These are phyloP conservation scores for Gaertneriomyces sp. DNA, from an alignment of 192 early-diverging fungal species.

Conservation along the genomic window DNA sequence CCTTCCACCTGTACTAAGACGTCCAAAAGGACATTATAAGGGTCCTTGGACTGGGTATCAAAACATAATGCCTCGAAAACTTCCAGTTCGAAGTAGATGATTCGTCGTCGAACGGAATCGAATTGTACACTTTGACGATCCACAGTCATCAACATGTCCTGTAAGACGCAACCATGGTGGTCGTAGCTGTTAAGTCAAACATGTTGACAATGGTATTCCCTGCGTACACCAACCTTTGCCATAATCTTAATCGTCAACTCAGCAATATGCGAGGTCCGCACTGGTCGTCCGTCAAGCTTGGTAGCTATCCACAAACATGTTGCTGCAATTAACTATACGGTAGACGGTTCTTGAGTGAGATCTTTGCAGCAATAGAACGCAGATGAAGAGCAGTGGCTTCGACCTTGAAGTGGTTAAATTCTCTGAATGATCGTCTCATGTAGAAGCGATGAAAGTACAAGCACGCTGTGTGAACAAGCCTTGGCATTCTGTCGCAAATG, in stretches of 20 bases:
- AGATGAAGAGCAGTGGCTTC: background rate
- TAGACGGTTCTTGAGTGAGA: background rate
- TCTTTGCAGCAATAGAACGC: background rate
- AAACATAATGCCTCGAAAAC: constrained; percentile 15
- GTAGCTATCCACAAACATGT: constrained; percentile 27
- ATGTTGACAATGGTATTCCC: too few relatives aligned
- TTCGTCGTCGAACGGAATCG: background rate
- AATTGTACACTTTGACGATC: constrained; percentile 21
- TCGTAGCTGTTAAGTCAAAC: too few relatives aligned
- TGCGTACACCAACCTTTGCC: constrained; percentile 4
- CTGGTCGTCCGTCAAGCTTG: constrained; percentile 20
- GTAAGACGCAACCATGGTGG: background rate
- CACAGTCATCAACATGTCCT: constrained; percentile 8
- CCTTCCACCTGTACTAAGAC: constrained; percentile 8
- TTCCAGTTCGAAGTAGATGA: constrained; percentile 23
- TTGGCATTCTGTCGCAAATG: constrained; percentile 8
- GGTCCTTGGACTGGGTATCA: constrained; percentile 12
- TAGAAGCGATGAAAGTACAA: constrained; percentile 40
- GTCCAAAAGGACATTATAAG: constrained; percentile 5
- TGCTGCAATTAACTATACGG: constrained; percentile 17
- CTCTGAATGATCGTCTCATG: constrained; percentile 35
- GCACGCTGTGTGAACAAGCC: constrained; percentile 22
- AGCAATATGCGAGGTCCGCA: constrained; percentile 14
- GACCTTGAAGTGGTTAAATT: constrained; percentile 29
- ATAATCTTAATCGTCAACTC: constrained; percentile 17